Conservation (phyloP, 306 rosid genomes). For the Rosa multiflora region DNA sequence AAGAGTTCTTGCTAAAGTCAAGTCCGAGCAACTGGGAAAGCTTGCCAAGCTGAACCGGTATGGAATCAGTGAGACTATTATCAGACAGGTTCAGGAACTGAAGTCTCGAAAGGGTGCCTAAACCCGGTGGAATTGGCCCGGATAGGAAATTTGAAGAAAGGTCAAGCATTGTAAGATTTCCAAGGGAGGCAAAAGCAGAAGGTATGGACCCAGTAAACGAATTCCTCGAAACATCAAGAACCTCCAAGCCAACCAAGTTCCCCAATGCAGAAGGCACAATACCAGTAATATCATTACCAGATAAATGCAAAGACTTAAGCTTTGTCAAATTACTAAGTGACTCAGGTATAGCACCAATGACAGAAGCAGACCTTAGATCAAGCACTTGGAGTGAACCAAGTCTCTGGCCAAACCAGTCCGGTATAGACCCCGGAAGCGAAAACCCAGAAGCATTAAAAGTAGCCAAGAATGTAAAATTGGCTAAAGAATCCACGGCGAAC, state of each 20-base stretch:
- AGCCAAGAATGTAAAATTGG: constrained; percentile 51
- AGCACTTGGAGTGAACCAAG: constrained; percentile 54
- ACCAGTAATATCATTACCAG: constrained; percentile 70
- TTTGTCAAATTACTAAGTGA: constrained; percentile 55
- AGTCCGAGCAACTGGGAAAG: constrained; percentile 55
- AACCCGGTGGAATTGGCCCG: constrained; percentile 56
- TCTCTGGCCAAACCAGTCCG: constrained; percentile 73
- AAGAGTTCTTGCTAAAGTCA: constrained; percentile 63
- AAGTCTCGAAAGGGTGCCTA: constrained; percentile 50
- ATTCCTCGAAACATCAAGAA: constrained; percentile 72
- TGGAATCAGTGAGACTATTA: constrained; percentile 43
- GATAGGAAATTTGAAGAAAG: constrained; percentile 67
- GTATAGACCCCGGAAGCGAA: constrained; percentile 72
- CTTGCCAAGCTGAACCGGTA: constrained; percentile 55
- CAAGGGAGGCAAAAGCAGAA: constrained; percentile 42
- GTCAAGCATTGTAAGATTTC: constrained; percentile 57
- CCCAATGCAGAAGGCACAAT: constrained; percentile 57
- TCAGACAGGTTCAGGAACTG: constrained; percentile 52
- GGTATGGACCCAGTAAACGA: constrained; percentile 67
- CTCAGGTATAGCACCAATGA: constrained; percentile 58
- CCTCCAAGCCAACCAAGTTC: constrained; percentile 35
- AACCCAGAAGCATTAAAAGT: constrained; percentile 87
- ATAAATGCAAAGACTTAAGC: constrained; percentile 46
- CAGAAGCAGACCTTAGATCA: constrained; percentile 69
- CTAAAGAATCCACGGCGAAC: constrained; percentile 65